Evolutionary conservation across 78 protist genomes (phyloP), one percentile per base, ranked within the genome.

Genomic region (Pelomyxa schiedti): DNA sequence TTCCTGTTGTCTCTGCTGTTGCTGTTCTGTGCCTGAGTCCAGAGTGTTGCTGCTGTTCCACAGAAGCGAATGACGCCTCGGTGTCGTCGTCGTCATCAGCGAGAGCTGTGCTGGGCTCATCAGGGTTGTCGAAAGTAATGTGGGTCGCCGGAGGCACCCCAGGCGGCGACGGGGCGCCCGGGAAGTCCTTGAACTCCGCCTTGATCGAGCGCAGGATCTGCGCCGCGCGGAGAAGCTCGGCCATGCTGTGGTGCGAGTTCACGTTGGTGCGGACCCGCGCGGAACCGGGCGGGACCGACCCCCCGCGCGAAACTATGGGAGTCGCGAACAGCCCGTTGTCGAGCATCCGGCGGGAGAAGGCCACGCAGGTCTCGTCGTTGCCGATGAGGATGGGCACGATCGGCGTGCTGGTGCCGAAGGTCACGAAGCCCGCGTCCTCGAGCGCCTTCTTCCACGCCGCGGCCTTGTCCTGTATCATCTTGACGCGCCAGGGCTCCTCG

Each of bases 221-320:
- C 16, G 58, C 58, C 32, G 58, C 58, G 32, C 16, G 16, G 58
- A 16, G 32, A 16, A 47, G 58, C 58, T 47, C 58, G 32, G 16
- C 58, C 58, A 47, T 47, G 58, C 58, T 47, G 58, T 47, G 58
- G 58, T 47, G 58, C 58, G 58, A 47, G 58, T 47, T 47, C 32
- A 47, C 58, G 58, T 24, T 16, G 16, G 58, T 47, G 32, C 58
- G 16, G 58, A 47, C 32, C 58, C 58, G 16, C 58, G 58, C 58
- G 58, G 58, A 24, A 16, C 58, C 58, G 32, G 16, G 16, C 32
- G 58, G 58, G 32, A 47, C 58, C n/a, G n/a, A n/a, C 32, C 58
- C 58, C 32, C 58, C 58, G 32, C 58, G 58, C 58, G 58, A 47
- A 16, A 16, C 16, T 16, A 47, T 16, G 58, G 58, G 58, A 16